Evolutionary conservation across 495 filamentous ascomycete genomes (phyloP), one percentile per base, ranked within the genome.

Genomic region (Podospora didyma): DNA sequence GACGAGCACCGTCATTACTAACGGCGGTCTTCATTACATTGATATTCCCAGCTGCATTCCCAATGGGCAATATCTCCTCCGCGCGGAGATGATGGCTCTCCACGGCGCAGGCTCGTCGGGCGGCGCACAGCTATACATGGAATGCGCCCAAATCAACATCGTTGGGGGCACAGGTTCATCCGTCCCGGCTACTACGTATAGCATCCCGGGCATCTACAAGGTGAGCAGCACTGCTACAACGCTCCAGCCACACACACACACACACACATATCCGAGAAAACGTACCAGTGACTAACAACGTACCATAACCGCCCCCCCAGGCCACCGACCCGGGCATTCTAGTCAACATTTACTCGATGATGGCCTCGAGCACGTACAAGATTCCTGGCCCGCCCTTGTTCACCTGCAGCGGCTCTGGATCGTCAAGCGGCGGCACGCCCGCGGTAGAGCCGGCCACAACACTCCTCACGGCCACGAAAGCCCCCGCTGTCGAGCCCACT

Each of bases 121-220:
- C 10, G 72, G 74, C 6, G 77, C 79, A 2, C 79, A 83, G 62
- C 71, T 83, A 22, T 83, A 80, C 49, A 76, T 77, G 75, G 75
- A 79, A 66, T 78, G 75, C 58, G 75, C 75, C 19, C 75, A 79
- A 53, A 71, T 79, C 66, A 76, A 76, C 58, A 54, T 79, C 23
- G 71, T 72, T 26, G 76, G 76, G 42, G 71, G 73, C 55, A 65
- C 54, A 53, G 57, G 73, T 60, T 48, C 56, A 12, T 62, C 60
- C 3, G 70, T 62, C 24, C 58, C 54, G 11, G 68, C 76, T 31
- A 41, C 65, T 16, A 75, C 75, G 2, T 63, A 70, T 53, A 71
- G 64, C 54, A 71, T 79, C 58, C 77, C 77, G 2, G 77, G 77
- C 16, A 67, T 74, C 54, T 79, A 79, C 59, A 71, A 70, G 59